A percentile compares a stretch with the other conserved stretches of the same genome.
phyloP scores from a whole-genome alignment of 2,329 filamentous ascomycete species.

The Curvularia sp. region DNA sequence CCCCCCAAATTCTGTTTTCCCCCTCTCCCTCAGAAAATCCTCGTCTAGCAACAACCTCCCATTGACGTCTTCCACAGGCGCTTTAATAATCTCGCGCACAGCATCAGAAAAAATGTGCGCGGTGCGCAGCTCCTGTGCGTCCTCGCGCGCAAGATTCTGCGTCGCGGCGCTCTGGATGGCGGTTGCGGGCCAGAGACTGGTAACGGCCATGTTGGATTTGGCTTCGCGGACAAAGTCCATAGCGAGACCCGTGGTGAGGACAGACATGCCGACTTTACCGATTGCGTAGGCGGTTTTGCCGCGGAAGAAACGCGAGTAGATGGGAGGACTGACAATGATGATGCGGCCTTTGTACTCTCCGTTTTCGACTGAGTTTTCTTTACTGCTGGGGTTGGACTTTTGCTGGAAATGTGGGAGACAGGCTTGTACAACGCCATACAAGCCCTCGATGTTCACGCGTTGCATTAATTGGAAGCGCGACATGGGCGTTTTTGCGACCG shows the following conservation, averaged over 20 bases:
- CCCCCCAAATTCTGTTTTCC: conserved; percentile 72
- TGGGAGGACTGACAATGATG: conserved; percentile 81
- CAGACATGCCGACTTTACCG: conserved; percentile 80
- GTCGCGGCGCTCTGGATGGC: conserved; percentile 82
- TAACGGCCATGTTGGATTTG: conserved; percentile 73
- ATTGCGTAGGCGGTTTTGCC: conserved; percentile 86
- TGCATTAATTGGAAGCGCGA: conserved; percentile 73
- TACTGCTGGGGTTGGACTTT: conserved; percentile 18
- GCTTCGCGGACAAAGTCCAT: conserved; percentile 79
- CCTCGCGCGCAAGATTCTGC: conserved; percentile 55
- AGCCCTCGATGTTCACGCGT: conserved; percentile 65
- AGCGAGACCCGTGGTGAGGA: conserved; percentile 79
- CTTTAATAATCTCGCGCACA: conserved; percentile 72
- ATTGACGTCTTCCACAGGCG: conserved; percentile 68
- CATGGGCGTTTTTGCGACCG: conserved; percentile 73
- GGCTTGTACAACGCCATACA: conserved; percentile 76
- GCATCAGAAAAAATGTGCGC: conserved; percentile 79
- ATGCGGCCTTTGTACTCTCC: conserved; percentile 67
- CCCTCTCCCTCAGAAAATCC: conserved; percentile 74
- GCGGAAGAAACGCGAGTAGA: conserved; percentile 83
- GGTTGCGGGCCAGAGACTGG: conserved; percentile 80
- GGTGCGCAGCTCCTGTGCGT: conserved; percentile 66
- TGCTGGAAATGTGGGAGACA: conserved; percentile 69
- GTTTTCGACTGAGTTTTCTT: conserved; percentile 28
- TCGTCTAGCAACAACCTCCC: conserved; percentile 78